Evolutionary conservation across 2,329 filamentous ascomycete species (phyloP), one percentile per base, ranked within the genome.

Genomic region (Cytospora schulzeri): DNA sequence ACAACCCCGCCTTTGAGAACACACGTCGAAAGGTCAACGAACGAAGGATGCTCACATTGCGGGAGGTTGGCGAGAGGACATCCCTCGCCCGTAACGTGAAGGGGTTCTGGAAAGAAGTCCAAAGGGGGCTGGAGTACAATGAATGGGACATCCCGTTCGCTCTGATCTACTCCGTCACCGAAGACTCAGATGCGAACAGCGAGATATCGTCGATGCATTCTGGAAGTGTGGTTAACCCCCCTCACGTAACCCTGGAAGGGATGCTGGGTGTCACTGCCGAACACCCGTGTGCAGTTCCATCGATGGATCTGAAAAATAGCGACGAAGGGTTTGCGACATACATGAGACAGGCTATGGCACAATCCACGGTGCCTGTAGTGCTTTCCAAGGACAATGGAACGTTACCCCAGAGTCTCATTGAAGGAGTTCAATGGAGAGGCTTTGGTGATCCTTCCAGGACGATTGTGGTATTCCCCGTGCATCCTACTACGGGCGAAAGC

Each of bases 1-100:
- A 92, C 73, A 93, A 93, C 71, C 91, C 91, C 3, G 85, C 88
- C 0, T 94, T 93, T 69, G 91, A 95, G 69, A 92, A 93, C 72
- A 95, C 91, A 1, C 79, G 90, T 26, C 83, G 91, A 24, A 91
- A 91, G 71, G 87, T 95, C 66, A 91, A 89, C 2, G 91, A 94
- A 76, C 81, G 91, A 62, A 83, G 91, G 55, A 93, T 94, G 91
- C 80, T 92, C 29, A 92, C 90, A 0, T 77, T 95, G 45, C 84
- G 90, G 50, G 90, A 93, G 72, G 86, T 94, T 53, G 91, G 91
- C 57, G 90, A 94, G 75, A 86, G 84, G 65, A 93, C 90, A 5
- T 86, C 89, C 2, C 80, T 85, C 19, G 91, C 91, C n/a, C 83
- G 88, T 56, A 89, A 91, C 66, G 83, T 93, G 1, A 87, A 86